A percentile compares a stretch with the other conserved stretches of the same genome.
These are phyloP conservation scores for Eremomyces bilateralis DNA, from an alignment of 495 filamentous ascomycete species.

Conservation along the genomic window DNA sequence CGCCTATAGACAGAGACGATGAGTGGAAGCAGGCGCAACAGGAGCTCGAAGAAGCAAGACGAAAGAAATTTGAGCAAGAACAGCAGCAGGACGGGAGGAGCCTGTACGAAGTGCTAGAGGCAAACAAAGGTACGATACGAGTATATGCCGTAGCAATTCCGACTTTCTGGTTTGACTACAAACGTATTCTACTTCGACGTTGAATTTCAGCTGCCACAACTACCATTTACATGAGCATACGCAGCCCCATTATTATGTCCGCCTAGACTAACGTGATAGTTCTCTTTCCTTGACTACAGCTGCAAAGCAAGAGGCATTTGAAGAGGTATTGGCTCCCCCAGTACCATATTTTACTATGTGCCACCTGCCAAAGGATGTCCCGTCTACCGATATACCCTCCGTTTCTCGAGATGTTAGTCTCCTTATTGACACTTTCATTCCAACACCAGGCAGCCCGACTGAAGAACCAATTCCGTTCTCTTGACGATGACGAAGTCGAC, in stretches of 20 bases:
- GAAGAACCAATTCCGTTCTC: slow-evolving; percentile 81
- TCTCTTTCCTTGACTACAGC: slow-evolving; percentile 23
- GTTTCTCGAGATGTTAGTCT: too few relatives aligned
- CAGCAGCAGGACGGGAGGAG: slow-evolving; percentile 42
- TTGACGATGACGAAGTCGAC: slow-evolving; percentile 87
- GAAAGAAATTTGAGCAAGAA: slow-evolving; percentile 33
- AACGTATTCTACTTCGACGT: too few relatives aligned
- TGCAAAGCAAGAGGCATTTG: slow-evolving; percentile 90
- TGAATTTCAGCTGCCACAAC: too few relatives aligned
- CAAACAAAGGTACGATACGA: slow-evolving; percentile 66
- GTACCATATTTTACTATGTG: too few relatives aligned
- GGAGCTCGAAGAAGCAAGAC: slow-evolving; percentile 48
- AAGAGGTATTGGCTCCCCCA: slow-evolving; percentile 33
- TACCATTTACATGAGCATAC: too few relatives aligned
- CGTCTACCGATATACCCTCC: background rate
- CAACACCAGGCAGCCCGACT: slow-evolving; percentile 35
- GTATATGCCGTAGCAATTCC: background rate
- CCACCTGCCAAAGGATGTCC: background rate
- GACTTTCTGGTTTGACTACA: too few relatives aligned
- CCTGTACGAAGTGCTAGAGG: slow-evolving; percentile 71
- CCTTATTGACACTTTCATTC: too few relatives aligned
- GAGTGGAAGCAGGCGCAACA: slow-evolving; percentile 59
- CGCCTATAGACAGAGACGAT: slow-evolving; percentile 31
- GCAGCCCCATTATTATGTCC: too few relatives aligned
- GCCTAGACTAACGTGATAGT: background rate